Percentiles rank a stretch among this genome's conserved stretches.
Conservation (phyloP, 2,329 filamentous ascomycete genomes). For the Colletotrichum gloeosporioides region DNA sequence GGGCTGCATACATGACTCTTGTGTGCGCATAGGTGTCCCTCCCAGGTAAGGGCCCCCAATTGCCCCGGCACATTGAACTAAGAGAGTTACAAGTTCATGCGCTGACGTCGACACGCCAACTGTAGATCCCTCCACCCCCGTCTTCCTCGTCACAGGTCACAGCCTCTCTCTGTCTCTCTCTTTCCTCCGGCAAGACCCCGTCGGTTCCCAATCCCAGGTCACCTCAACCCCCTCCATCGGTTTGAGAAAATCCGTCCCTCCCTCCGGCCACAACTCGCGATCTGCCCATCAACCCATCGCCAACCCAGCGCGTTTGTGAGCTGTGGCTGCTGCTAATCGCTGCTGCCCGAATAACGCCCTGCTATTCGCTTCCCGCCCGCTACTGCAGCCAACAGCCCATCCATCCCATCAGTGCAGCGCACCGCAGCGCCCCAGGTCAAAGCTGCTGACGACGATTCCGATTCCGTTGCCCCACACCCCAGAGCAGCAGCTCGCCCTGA, state of each 20-base stretch:
- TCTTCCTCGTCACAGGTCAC: constrained; percentile 19
- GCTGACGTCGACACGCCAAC: constrained; percentile 55
- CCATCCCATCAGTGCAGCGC: background rate
- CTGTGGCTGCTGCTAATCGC: background rate
- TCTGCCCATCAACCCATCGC: background rate
- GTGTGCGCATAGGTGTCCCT: constrained; percentile 11
- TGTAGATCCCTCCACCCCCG: constrained; percentile 34
- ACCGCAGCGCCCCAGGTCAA: constrained; percentile 2
- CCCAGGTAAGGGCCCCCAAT: constrained; percentile 18
- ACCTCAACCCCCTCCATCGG: background rate
- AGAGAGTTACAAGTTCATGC: constrained; percentile 40
- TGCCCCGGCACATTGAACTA: constrained; percentile 16
- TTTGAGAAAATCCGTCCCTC: background rate
- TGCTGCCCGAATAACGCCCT: background rate
- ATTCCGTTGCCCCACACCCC: constrained; percentile 19
- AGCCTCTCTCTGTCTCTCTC: background rate
- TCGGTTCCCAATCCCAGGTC: background rate
- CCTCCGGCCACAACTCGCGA: background rate
- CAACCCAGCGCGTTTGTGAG: background rate
- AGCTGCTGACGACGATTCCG: constrained; percentile 23
- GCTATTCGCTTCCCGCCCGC: background rate
- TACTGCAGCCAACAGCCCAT: constrained; percentile 9
- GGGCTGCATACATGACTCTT: constrained; percentile 19
- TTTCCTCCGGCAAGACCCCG: background rate
- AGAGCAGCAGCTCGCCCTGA: constrained; percentile 15